phyloP scores from a whole-genome alignment of 2,329 filamentous ascomycete species.

The Hypoxylon sp. region DNA sequence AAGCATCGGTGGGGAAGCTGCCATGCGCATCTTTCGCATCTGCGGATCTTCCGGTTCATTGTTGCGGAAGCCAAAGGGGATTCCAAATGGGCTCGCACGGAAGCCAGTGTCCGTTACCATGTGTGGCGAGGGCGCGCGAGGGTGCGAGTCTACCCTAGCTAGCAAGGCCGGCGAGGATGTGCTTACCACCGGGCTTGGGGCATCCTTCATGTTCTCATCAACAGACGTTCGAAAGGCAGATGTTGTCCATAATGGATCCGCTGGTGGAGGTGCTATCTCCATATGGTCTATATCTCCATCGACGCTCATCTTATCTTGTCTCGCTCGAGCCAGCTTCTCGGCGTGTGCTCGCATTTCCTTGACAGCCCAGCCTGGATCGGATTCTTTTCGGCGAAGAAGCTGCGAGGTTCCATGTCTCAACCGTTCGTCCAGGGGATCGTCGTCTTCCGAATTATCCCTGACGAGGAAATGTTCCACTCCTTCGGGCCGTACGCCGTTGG shows the following conservation, averaged over 20 bases:
- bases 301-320: conserved; percentile 57
- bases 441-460: conserved; percentile 73
- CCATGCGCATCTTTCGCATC: conserved; percentile 65
- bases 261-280: conserved; percentile 53
- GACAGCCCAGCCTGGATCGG: conserved; percentile 80
- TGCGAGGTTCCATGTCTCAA: conserved; percentile 57
- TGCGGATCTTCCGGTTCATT: conserved; percentile 58
- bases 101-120: conserved; percentile 60
- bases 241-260: conserved; percentile 53
- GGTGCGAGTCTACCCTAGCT: conserved; percentile 40
- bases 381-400: conserved; percentile 69
- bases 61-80: conserved; percentile 61
- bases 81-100: conserved; percentile 58
- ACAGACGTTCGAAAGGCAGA: conserved; percentile 48
- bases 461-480: conserved; percentile 80
- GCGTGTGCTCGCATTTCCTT: conserved; percentile 85
- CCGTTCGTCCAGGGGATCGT: conserved; percentile 60
- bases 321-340: conserved; percentile 71
- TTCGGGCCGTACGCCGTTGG: conserved; percentile 77
- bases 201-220: conserved; percentile 48
- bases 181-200: conserved; percentile 46
- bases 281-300: conserved; percentile 54
- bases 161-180: conserved; percentile 48
- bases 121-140: conserved; percentile 46
- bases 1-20: conserved; percentile 86